phyloP scores from a whole-genome alignment of 2,329 filamentous ascomycete species.

The Fusarium veterinarium region DNA sequence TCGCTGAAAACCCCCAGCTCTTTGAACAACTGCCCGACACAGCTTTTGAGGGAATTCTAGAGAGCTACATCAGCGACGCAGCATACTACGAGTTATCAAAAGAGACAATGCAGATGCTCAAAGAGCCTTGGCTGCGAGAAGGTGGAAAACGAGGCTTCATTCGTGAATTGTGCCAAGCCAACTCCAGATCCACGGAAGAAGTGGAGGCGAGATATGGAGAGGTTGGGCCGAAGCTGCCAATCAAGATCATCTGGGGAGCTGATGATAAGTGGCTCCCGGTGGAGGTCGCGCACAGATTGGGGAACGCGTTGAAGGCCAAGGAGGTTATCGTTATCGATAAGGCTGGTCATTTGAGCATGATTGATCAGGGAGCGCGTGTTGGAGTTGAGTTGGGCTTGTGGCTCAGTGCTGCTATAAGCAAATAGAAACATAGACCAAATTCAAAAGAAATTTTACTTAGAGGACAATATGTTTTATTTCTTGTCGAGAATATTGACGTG shows the following conservation, averaged over 20 bases:
- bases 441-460: too few species aligned
- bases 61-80: conserved; percentile 55
- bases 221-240: conserved; percentile 50
- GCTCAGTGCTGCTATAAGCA: conserved; percentile 24
- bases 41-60: conserved; percentile 54
- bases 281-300: conserved; percentile 48
- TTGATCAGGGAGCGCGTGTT: conserved; percentile 55
- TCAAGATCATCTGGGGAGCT: conserved; percentile 58
- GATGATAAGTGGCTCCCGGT: conserved; percentile 58
- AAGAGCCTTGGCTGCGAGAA: conserved; percentile 49
- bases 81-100: conserved; percentile 45
- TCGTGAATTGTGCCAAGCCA: conserved; percentile 51
- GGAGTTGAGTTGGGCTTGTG: conserved; percentile 53
- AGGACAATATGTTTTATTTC: too few species aligned
- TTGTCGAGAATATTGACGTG: too few species aligned
- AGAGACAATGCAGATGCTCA: conserved; percentile 51
- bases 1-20: conserved; percentile 49
- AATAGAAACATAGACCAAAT: accelerated
- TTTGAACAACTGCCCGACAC: conserved; percentile 50
- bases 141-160: conserved; percentile 52
- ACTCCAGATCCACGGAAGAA: conserved; percentile 38
- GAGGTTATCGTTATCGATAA: conserved; percentile 49
- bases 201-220: conserved; percentile 54
- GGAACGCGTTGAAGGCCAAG: conserved; percentile 46
- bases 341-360: conserved; percentile 58